Percentiles rank a stretch among this genome's conserved stretches.
These are phyloP conservation scores for Sparassis latifolia DNA, from an alignment of 1,284 basidiomycete species.

Conservation along the genomic window DNA sequence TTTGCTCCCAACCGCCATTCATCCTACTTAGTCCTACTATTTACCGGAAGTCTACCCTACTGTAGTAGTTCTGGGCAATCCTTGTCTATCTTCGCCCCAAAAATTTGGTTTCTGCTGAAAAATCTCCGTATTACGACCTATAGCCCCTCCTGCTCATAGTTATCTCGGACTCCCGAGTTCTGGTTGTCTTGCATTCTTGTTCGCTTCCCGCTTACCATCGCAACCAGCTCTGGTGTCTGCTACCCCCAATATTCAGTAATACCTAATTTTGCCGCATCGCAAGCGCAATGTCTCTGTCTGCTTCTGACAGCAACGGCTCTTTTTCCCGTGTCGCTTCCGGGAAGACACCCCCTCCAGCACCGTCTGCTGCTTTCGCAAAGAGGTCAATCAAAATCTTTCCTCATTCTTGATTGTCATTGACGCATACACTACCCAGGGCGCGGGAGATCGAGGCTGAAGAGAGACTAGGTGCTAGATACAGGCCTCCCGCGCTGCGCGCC, in stretches of 20 bases:
- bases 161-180: constrained; percentile 33
- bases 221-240: constrained; percentile 21
- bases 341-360: constrained; percentile 84
- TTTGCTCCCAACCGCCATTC: constrained; percentile 37
- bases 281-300: constrained; percentile 81
- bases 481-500: constrained; percentile 74
- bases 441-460: constrained; percentile 77
- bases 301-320: constrained; percentile 68
- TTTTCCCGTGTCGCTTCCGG: constrained; percentile 76
- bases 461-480: constrained; percentile 57
- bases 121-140: constrained; percentile 33
- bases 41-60: constrained; percentile 33
- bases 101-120: constrained; percentile 28
- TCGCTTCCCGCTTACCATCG: constrained; percentile 25
- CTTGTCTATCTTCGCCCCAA: constrained; percentile 35
- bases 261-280: constrained; percentile 63
- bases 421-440: constrained; percentile 42
- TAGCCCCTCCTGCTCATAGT: constrained; percentile 39
- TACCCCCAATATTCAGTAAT: constrained; percentile 54
- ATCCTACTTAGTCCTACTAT: constrained; percentile 43
- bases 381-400: constrained; percentile 41
- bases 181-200: constrained; percentile 23
- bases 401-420: background rate
- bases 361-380: constrained; percentile 84
- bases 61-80: constrained; percentile 33